Conservation (phyloP, 441 rosid genomes). For the Daphne laureola region DNA sequence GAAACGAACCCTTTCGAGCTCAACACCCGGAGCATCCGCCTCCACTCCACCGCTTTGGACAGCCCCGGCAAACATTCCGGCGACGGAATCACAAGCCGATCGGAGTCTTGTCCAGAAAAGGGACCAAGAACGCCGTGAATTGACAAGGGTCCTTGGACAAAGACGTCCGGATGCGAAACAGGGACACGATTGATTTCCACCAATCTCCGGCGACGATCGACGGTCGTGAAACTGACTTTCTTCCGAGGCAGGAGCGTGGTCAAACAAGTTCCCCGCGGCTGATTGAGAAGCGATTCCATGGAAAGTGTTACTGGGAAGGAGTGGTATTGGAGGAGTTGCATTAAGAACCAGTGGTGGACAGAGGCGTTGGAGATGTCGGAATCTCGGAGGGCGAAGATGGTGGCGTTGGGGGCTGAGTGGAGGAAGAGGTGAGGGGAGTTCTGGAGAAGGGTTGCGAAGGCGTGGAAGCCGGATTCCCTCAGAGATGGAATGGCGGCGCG, state of each 20-base stretch:
- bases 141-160: slow-evolving; percentile 47
- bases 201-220: slow-evolving; percentile 23
- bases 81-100: slow-evolving; percentile 22
- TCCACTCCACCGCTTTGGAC: slow-evolving; percentile 40
- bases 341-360: slow-evolving; percentile 39
- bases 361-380: slow-evolving; percentile 41
- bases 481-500: slow-evolving; percentile 48
- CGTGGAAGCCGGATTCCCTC: slow-evolving; percentile 48
- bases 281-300: slow-evolving; percentile 37
- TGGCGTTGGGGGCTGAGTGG: slow-evolving; percentile 42
- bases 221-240: slow-evolving; percentile 41
- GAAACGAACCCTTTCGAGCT: slow-evolving; percentile 62
- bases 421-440: slow-evolving; percentile 56
- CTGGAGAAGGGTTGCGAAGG: slow-evolving; percentile 48
- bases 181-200: slow-evolving; percentile 50
- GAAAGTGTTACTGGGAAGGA: slow-evolving; percentile 45
- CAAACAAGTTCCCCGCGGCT: slow-evolving; percentile 41
- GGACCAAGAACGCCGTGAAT: slow-evolving; percentile 70
- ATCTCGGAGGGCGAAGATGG: slow-evolving; percentile 68
- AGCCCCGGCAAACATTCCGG: slow-evolving; percentile 27
- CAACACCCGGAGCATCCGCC: slow-evolving; percentile 37
- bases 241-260: slow-evolving; percentile 46
- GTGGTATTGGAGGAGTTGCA: slow-evolving; percentile 61
- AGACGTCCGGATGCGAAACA: slow-evolving; percentile 58
- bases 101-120: slow-evolving; percentile 32